phyloP scores from a whole-genome alignment of 108 stramenopile genomes.

The Stephanodiscus triporus region DNA sequence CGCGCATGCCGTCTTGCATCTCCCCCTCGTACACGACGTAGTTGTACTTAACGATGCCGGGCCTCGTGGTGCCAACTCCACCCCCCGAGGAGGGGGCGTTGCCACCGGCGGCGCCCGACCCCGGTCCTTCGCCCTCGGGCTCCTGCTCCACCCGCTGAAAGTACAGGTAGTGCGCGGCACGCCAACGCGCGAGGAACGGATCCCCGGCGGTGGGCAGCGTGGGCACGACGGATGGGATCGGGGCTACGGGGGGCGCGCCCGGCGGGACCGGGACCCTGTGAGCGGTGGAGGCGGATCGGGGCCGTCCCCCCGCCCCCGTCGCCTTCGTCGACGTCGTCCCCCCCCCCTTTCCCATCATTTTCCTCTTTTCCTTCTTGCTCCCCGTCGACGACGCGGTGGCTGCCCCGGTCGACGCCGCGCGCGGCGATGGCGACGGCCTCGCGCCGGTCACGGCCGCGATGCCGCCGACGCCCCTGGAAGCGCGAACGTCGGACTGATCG shows the following conservation, averaged over 20 bases:
- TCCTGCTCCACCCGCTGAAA: constrained; percentile 61
- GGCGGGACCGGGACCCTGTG: constrained; percentile 11
- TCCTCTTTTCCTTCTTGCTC: constrained; percentile 25
- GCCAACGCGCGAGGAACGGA: constrained; percentile 74
- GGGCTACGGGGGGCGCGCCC: background rate
- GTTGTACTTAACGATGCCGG: constrained; percentile 50
- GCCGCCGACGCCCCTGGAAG: background rate
- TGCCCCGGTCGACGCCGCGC: background rate
- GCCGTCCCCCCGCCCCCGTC: background rate
- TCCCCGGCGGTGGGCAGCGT: constrained; percentile 69
- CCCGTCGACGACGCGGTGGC: background rate
- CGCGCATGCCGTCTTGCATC: constrained; percentile 70
- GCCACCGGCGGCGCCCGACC: constrained; percentile 12
- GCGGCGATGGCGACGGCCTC: background rate
- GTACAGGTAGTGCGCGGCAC: constrained; percentile 85
- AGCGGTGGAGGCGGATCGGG: background rate
- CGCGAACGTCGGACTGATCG: background rate
- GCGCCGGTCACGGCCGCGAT: background rate
- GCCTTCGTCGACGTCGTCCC: background rate
- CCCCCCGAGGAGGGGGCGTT: constrained; percentile 22
- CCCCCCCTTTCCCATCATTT: constrained; percentile 9
- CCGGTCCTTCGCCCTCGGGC: constrained; percentile 13
- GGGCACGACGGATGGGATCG: constrained; percentile 21
- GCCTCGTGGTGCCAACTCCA: background rate
- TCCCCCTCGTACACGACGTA: constrained; percentile 90